Evolutionary conservation across 139 green algal genomes (phyloP).

Genomic region (Desmodesmus armatus): DNA sequence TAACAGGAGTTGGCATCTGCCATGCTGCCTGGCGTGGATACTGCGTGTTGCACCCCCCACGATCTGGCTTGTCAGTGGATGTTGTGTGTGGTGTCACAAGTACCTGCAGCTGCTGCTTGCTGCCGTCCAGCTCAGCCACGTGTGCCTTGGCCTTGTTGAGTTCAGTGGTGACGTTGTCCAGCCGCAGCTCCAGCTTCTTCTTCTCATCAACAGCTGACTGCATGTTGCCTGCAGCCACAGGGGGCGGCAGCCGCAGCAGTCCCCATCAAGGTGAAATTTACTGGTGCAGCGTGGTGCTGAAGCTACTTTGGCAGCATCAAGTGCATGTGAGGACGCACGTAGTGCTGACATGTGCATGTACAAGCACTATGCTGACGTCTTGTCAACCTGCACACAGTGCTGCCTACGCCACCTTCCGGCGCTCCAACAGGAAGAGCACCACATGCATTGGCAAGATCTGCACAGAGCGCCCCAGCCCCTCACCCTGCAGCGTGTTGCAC

Average conservation of each 20-base stretch:
- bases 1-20: not conserved
- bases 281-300: too few relatives aligned
- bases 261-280: too few relatives aligned
- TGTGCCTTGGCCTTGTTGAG: conserved; percentile 6
- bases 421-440: too few relatives aligned
- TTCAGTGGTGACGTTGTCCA: conserved; percentile 41
- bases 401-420: not conserved
- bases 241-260: too few relatives aligned
- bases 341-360: not conserved
- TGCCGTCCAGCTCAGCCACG: conserved; percentile 14
- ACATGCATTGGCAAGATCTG: too few relatives aligned
- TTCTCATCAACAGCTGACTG: conserved; percentile 73
- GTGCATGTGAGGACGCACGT: too few relatives aligned
- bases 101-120: conserved; percentile 19
- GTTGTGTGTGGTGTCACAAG: too few relatives aligned
- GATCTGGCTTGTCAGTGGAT: too few relatives aligned
- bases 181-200: conserved; percentile 62
- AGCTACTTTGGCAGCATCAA: too few relatives aligned
- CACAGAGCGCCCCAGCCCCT: not conserved
- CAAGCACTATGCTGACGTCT: not conserved
- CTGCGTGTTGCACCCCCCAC: too few relatives aligned
- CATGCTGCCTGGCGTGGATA: too few relatives aligned
- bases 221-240: conserved; percentile 48
- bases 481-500: conserved; percentile 32
- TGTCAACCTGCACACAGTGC: not conserved